phyloP scores from a whole-genome alignment of 768 basidiomycete species.

The Lactifluus hygrophoroides region DNA sequence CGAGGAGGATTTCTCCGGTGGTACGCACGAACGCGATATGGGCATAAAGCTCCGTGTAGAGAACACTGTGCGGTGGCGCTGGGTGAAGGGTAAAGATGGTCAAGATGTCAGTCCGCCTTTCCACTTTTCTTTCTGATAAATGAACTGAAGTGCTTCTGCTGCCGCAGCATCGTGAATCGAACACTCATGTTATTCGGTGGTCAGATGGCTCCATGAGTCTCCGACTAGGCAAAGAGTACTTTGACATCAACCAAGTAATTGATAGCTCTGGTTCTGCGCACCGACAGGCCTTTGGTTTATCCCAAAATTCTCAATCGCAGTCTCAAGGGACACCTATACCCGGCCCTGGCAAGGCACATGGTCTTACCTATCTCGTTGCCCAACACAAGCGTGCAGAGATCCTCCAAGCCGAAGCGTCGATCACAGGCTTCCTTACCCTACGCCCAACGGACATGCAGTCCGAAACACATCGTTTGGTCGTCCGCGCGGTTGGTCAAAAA shows the following conservation, averaged over 20 bases:
- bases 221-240: constrained; percentile 87
- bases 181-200: constrained; percentile 88
- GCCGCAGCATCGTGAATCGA: constrained; percentile 74
- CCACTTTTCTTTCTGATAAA: not conserved
- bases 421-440: constrained; percentile 77
- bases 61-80: constrained; percentile 94
- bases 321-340: constrained; percentile 17
- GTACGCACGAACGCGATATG: constrained; percentile 64
- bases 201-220: constrained; percentile 90
- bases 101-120: constrained; percentile 55
- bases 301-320: constrained; percentile 36
- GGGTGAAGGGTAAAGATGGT: constrained; percentile 70
- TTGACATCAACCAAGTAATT: constrained; percentile 76
- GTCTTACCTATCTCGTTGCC: constrained; percentile 82
- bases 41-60: constrained; percentile 82
- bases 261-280: constrained; percentile 66
- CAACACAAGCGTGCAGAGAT: constrained; percentile 82
- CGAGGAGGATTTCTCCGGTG: constrained; percentile 54
- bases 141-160: not conserved
- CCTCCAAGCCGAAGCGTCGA: constrained; percentile 75
- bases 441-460: constrained; percentile 87
- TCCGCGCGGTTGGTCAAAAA: constrained; percentile 77
- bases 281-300: constrained; percentile 47
- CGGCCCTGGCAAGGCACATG: constrained; percentile 45
- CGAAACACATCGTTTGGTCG: constrained; percentile 82